phyloP scores from a whole-genome alignment of 345 rosid genomes.

The Sisymbrium altissimum region DNA sequence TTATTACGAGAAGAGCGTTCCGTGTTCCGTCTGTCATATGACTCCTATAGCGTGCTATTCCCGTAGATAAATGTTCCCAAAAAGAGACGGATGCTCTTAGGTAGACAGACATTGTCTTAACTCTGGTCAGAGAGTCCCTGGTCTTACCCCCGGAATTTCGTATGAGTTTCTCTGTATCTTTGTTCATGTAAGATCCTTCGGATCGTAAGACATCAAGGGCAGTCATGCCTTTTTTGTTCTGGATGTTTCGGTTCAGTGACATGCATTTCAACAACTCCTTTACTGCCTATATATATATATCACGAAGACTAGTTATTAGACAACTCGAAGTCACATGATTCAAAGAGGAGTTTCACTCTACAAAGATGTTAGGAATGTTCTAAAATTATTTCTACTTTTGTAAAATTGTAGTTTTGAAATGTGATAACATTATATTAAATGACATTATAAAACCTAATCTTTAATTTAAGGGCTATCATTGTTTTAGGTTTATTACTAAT shows the following conservation, averaged over 20 bases:
- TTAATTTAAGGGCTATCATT: neutral
- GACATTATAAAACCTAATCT: neutral
- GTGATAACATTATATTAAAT: neutral
- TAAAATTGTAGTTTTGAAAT: too few species aligned
- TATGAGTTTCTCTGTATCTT: neutral
- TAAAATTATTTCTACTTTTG: too few species aligned
- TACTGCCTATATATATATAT: slow-evolving; percentile 12
- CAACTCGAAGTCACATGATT: neutral
- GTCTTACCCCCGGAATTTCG: neutral
- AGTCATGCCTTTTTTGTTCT: neutral
- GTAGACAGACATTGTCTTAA: neutral
- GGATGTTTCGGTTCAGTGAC: slow-evolving; percentile 16
- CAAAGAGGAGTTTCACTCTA: neutral
- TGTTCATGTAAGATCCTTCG: neutral
- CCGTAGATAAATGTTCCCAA: neutral
- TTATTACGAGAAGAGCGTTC: slow-evolving; percentile 30
- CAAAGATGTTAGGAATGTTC: neutral
- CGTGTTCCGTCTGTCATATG: slow-evolving; percentile 4
- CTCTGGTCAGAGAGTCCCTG: neutral
- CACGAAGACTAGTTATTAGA: neutral
- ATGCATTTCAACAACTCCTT: slow-evolving; percentile 6
- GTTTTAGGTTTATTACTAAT: neutral
- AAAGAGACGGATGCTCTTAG: neutral
- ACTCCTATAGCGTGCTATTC: neutral
- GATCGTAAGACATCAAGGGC: slow-evolving; percentile 9